Percentiles rank a stretch among this genome's conserved stretches.
Evolutionary conservation across 257 asterid species (phyloP).

Genomic region (Lycium ferocissimum): DNA sequence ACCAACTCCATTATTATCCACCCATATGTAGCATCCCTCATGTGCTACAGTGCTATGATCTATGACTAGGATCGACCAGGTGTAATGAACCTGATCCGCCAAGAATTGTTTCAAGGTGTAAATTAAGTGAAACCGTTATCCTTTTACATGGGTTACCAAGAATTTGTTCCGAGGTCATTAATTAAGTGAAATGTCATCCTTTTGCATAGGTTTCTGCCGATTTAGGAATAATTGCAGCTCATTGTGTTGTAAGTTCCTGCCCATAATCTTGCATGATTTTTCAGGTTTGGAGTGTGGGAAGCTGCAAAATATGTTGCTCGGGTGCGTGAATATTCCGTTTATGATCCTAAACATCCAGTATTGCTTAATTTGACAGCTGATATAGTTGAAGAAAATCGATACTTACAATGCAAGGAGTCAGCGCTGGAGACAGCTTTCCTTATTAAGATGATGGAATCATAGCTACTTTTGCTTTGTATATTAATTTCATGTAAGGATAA

Average conservation of each 20-base stretch:
- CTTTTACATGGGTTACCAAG: constrained; percentile 21
- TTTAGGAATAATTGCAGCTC: neutral
- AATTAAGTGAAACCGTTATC: neutral
- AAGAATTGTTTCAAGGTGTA: neutral
- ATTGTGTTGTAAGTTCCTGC: neutral
- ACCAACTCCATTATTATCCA: neutral
- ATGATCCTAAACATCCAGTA: constrained; percentile 79
- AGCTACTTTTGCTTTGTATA: neutral
- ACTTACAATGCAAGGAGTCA: constrained; percentile 81
- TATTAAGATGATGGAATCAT: constrained; percentile 62
- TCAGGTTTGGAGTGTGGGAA: constrained; percentile 99
- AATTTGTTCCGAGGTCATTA: neutral
- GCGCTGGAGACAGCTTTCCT: constrained; percentile 89
- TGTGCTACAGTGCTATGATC: constrained; percentile 18
- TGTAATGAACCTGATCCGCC: constrained; percentile 16
- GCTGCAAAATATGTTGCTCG: constrained; percentile 94
- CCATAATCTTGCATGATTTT: constrained; percentile 17
- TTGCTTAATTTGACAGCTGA: constrained; percentile 82
- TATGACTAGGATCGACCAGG: neutral
- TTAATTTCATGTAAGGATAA: neutral
- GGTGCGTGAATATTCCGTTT: constrained; percentile 70
- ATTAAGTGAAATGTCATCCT: neutral
- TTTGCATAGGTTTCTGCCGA: neutral
- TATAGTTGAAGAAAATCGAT: constrained; percentile 81
- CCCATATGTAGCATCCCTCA: neutral